These are phyloP conservation scores for Achaetomiella virescens DNA, from an alignment of 495 filamentous ascomycete species.

Conservation along the genomic window DNA sequence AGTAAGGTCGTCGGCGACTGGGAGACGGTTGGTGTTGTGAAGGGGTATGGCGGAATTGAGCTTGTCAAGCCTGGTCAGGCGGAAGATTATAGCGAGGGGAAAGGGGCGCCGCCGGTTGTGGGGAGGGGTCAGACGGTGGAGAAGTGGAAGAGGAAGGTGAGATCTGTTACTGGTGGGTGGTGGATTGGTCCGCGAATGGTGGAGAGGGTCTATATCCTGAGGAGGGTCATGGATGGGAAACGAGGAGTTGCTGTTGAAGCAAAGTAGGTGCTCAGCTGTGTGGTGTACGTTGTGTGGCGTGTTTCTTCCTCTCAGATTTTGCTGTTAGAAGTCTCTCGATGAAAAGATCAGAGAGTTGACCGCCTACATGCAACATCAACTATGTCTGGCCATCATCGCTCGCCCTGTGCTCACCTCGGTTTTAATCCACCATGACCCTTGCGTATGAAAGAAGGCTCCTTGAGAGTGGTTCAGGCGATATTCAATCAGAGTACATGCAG, in stretches of 20 bases:
- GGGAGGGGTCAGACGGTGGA: constrained; percentile 31
- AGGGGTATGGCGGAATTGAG: constrained; percentile 65
- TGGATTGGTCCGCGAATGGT: constrained; percentile 58
- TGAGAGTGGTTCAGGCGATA: no score
- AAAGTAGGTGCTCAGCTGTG: not conserved
- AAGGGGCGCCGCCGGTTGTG: constrained; percentile 18
- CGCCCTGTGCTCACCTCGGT: no score
- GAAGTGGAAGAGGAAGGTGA: constrained; percentile 26
- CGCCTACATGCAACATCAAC: no score
- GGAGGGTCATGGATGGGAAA: constrained; percentile 31
- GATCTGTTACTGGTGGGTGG: constrained; percentile 48
- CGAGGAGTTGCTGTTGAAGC: constrained; percentile 1
- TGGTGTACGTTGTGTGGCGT: not conserved
- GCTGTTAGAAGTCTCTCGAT: no score
- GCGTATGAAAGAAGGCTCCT: no score
- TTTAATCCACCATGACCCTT: no score
- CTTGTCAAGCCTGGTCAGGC: constrained; percentile 47
- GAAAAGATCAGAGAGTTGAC: no score
- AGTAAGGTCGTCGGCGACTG: constrained; percentile 50
- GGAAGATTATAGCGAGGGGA: constrained; percentile 19
- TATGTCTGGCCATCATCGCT: no score
- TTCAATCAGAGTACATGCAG: not conserved
- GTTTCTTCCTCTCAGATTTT: no score
- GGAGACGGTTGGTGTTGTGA: constrained; percentile 61
- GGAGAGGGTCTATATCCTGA: constrained; percentile 53